Conservation (phyloP, 805 yeast genomes). For the Saccharomyces eubayanus region DNA sequence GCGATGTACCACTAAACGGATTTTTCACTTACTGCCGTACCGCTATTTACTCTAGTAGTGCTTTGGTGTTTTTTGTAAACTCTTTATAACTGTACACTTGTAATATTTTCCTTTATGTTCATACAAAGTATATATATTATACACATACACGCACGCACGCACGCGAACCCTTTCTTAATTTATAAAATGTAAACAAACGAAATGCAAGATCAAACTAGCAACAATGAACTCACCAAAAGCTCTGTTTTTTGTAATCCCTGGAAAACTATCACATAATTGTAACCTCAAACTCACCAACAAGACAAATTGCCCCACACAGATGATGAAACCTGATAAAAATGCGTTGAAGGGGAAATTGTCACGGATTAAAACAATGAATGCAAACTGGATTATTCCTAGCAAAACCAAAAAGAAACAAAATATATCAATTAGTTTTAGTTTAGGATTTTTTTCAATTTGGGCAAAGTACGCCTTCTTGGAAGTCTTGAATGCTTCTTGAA, state of each 20-base stretch:
- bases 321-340: constrained; percentile 82
- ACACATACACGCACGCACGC: neutral
- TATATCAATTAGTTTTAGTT: constrained; percentile 61
- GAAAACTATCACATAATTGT: constrained; percentile 47
- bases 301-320: constrained; percentile 94
- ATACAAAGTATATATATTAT: neutral
- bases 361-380: constrained; percentile 68
- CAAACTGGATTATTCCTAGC: constrained; percentile 71
- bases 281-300: constrained; percentile 74
- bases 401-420: constrained; percentile 68
- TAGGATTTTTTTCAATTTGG: constrained; percentile 31
- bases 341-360: constrained; percentile 91
- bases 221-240: constrained; percentile 84
- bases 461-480: constrained; percentile 18
- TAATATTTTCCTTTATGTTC: neutral
- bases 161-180: constrained; percentile 39
- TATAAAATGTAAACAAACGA: constrained; percentile 82
- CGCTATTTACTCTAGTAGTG: neutral
- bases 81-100: neutral
- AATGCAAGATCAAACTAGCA: constrained; percentile 83
- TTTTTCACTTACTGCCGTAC: neutral
- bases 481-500: constrained; percentile 21
- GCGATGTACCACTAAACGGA: neutral
- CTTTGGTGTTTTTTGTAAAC: neutral
- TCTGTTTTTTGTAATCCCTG: constrained; percentile 41